phyloP scores from a whole-genome alignment of 2,329 filamentous ascomycete species.

The Periconia digitata region DNA sequence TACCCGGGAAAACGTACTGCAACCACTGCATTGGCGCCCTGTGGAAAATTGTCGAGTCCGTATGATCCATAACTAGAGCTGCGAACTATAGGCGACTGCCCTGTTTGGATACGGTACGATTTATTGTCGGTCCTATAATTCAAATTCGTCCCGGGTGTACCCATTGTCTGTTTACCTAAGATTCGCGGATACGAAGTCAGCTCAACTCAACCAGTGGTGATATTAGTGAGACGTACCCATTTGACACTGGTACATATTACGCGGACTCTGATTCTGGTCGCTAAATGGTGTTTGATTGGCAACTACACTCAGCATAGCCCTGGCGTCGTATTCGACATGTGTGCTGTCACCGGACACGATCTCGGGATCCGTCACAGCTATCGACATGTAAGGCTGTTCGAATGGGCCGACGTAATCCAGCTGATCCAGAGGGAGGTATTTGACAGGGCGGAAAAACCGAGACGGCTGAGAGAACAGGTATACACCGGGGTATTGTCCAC shows the following conservation, averaged over 20 bases:
- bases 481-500: constrained; percentile 93
- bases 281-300: constrained; percentile 99
- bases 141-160: constrained; percentile 84
- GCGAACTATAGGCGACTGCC: constrained; percentile 91
- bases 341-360: constrained; percentile 86
- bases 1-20: constrained; percentile 47
- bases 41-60: constrained; percentile 96
- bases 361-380: constrained; percentile 87
- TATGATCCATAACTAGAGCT: constrained; percentile 94
- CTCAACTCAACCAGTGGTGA: no score
- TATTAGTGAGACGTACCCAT: no score
- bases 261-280: constrained; percentile 95
- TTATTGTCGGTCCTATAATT: constrained; percentile 96
- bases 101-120: constrained; percentile 89
- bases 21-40: constrained; percentile 92
- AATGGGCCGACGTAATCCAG: constrained; percentile 88
- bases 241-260: constrained; percentile 92
- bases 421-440: constrained; percentile 84
- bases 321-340: constrained; percentile 91
- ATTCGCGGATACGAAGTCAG: no score
- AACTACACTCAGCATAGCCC: constrained; percentile 94
- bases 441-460: constrained; percentile 86
- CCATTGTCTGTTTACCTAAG: constrained; percentile 98
- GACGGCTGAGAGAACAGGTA: constrained; percentile 89
- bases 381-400: constrained; percentile 98